Base-by-base conservation (phyloP, 495 filamentous ascomycete species). In the Neurospora sp. region DNA sequence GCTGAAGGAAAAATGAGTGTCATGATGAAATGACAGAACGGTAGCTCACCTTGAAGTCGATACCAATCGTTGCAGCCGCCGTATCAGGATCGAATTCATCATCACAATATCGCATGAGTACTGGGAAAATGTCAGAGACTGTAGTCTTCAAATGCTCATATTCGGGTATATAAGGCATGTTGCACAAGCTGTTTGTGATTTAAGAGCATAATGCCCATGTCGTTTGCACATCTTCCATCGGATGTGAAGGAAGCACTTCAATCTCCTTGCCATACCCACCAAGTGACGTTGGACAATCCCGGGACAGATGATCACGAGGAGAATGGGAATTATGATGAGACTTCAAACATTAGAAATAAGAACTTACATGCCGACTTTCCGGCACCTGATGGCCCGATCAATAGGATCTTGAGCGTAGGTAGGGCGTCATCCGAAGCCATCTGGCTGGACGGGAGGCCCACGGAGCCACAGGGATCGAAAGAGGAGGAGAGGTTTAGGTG, bases 1-100 rank as follows among this genome's bases (percentile, higher is more conserved):
- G 54, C 1, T 12, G 12, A 37, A 66, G 14, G 4, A n/a, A n/a
- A n/a, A n/a, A 35, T 18, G 14, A 66, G 54, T 35, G 6, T 35
- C 6, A 66, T 18, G 40, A 14, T 44, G n/a, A 72, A 37, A 20
- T 35, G 20, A 62, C n/a, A 70, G 3, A 6, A 60, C 40, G 37
- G 6, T n/a, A 20, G 18, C 75, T 16, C 72, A 88, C 88, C 82
- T 88, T 88, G 80, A 88, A 90, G 75, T 90, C 88, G 70, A 90
- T 86, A 35, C 88, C 88, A 74, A 90, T 89, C 2, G 88, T 90
- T 31, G 88, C 87, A 69, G 86, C 85, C 14, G 87, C 84, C 40
- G 81, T 84, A 73, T 89, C 87, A 11, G 86, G 84, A 72, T 90
- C 88, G 72, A 88, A 90, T 72, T 88, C 86, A 78, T 90, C 86